Conservation (phyloP, 2,329 filamentous ascomycete genomes). For the Endoconidiophora laricicola region DNA sequence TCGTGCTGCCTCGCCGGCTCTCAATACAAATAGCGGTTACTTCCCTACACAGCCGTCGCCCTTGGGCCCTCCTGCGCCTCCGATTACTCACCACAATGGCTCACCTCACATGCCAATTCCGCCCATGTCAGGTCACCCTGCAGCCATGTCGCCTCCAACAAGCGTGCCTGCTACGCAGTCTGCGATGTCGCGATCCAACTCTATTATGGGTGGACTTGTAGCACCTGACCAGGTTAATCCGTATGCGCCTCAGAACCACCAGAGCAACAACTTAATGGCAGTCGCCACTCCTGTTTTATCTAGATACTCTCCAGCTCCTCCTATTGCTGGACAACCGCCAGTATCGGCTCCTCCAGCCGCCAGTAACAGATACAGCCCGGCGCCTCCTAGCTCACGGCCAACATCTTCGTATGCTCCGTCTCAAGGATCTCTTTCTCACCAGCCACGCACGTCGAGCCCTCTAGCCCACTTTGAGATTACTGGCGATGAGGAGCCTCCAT, state of each 20-base stretch:
- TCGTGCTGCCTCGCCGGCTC: slow-evolving; percentile 27
- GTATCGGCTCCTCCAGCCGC: slow-evolving; percentile 22
- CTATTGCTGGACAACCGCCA: slow-evolving; percentile 17
- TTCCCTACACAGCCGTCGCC: slow-evolving; percentile 15
- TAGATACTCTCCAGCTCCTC: slow-evolving; percentile 48
- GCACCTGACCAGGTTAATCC: slow-evolving; percentile 36
- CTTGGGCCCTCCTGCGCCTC: slow-evolving; percentile 15
- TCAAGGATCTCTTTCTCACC: slow-evolving; percentile 36
- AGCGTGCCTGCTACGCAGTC: slow-evolving; percentile 13
- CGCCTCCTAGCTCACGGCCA: slow-evolving; percentile 25
- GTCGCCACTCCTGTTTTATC: slow-evolving; percentile 22
- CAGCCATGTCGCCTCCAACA: slow-evolving; percentile 15
- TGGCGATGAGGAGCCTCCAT: slow-evolving; percentile 22
- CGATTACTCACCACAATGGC: background rate
- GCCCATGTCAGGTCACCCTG: slow-evolving; percentile 8
- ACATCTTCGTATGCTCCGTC: slow-evolving; percentile 27
- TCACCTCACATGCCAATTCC: background rate
- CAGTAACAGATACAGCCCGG: slow-evolving; percentile 36
- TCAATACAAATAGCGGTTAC: slow-evolving; percentile 14
- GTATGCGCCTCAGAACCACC: slow-evolving; percentile 24
- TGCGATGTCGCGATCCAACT: slow-evolving; percentile 9
- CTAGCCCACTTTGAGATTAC: slow-evolving; percentile 45
- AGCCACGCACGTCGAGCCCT: slow-evolving; percentile 49
- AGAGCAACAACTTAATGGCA: slow-evolving; percentile 15
- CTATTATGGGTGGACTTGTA: slow-evolving; percentile 25